Base-by-base conservation (phyloP, 1,139 yeast genomes). In the Candida glucosophila region DNA sequence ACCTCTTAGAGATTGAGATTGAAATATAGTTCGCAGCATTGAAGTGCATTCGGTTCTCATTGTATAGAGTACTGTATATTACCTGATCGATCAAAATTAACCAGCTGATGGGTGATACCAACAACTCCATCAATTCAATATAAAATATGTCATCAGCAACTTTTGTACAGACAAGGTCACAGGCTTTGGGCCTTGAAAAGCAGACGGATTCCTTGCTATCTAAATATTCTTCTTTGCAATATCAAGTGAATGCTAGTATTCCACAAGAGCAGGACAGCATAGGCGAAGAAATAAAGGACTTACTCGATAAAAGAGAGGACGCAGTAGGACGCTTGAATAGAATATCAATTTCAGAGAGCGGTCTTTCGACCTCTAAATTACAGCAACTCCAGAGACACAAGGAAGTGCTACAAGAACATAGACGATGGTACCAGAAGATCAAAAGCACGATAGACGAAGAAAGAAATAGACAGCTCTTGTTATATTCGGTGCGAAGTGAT, bases 311-410 rank as follows among this genome's bases (percentile, higher is more conserved):
- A 30, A 36, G 69, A 26, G 61, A 58, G 17, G 50, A 44, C 3
- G 40, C 53, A 11, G 39, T 63, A 12, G 38, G 33, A 19, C 49
- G 50, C 29, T 43, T 69, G 34, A 59, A 55, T 32, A 50, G 67
- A 24, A 54, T 63, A 19, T 52, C 74, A 24, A 85, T 79, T 27
- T 59, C 77, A 3, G 80, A 76, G 39, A 47, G 66, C 11, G 52
- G 62, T n/a, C 58, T 77, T 5, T 68, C 86, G 2, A 72, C 90
- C 1, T 72, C 90, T 0, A 82, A 83, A 50, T 52, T 76, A 20
- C 90, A 82, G 43, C 97, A 90, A 47, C 57, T 86, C 24, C 74
- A 78, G 29, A 73, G 97, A 32, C 95, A 86, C 48, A 73, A 71
- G 40, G 95, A 86, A 48, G 69, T 73, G 15, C 58, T 85, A 18